These are phyloP conservation scores for Neonectria hederae DNA, from an alignment of 2,329 filamentous ascomycete genomes.

Conservation along the genomic window DNA sequence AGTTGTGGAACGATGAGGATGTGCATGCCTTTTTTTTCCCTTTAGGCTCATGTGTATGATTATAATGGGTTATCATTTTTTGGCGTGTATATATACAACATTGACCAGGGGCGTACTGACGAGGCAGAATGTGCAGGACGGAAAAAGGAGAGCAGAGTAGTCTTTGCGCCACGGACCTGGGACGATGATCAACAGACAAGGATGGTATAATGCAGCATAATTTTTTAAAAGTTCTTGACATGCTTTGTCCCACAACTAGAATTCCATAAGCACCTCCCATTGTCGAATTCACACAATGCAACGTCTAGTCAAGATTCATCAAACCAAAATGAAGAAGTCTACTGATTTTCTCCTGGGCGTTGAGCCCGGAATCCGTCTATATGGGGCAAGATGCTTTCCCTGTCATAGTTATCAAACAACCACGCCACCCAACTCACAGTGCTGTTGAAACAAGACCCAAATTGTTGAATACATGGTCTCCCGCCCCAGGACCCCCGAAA, in stretches of 20 bases:
- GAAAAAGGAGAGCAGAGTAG: neutral
- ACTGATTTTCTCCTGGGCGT: conserved; percentile 39
- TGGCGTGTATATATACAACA: conserved; percentile 25
- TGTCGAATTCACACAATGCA: neutral
- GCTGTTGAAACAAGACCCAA: conserved; percentile 37
- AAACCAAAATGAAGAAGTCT: conserved; percentile 8
- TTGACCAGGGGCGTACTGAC: conserved; percentile 13
- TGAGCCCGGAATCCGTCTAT: conserved; percentile 45
- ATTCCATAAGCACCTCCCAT: neutral
- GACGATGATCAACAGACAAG: conserved; percentile 5
- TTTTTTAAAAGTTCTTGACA: neutral
- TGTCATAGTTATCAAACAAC: conserved; percentile 10
- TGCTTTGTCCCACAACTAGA: neutral
- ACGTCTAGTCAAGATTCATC: neutral
- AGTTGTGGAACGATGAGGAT: conserved; percentile 30
- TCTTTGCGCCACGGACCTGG: neutral
- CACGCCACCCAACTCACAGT: conserved; percentile 13
- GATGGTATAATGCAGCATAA: conserved; percentile 2
- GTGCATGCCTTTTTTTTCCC: neutral
- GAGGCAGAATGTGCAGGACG: conserved; percentile 15
- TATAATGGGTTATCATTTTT: conserved; percentile 23
- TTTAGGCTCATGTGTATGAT: conserved; percentile 20
- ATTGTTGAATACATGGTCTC: conserved; percentile 46
- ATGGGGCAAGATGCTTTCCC: conserved; percentile 15
- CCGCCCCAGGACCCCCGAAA: conserved; percentile 28